phyloP scores from a whole-genome alignment of 129 eudicot species.

The Glebionis coronaria region DNA sequence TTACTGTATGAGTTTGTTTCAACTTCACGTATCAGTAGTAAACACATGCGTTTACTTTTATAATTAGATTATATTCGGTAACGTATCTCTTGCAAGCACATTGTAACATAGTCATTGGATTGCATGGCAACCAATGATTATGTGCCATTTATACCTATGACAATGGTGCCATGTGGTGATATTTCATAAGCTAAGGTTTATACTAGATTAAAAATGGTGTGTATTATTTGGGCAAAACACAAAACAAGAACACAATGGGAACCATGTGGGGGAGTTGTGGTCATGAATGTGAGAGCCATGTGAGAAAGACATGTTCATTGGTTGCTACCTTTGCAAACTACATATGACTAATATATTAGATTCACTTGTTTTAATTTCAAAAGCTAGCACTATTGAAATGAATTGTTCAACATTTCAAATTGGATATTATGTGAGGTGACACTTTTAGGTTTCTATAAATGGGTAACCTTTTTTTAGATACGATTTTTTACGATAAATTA shows the following conservation, averaged over 20 bases:
- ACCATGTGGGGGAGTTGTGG: conserved; percentile 32
- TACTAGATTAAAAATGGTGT: not conserved
- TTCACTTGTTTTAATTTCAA: not conserved
- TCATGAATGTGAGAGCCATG: conserved; percentile 31
- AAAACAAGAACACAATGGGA: conserved; percentile 22
- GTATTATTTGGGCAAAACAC: conserved; percentile 20
- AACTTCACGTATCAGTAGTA: not conserved
- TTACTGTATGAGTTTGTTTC: too few species aligned
- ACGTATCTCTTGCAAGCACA: not conserved
- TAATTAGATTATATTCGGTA: not conserved
- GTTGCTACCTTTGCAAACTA: conserved; percentile 25
- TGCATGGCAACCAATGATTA: not conserved
- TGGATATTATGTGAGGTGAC: too few species aligned
- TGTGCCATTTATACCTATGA: not conserved
- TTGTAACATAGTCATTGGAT: conserved; percentile 3
- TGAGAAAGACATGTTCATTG: conserved; percentile 31
- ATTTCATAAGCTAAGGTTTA: not conserved
- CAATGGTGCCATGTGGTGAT: conserved; percentile 12
- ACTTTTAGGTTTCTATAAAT: too few species aligned
- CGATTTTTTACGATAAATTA: too few species aligned
- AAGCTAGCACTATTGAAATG: too few species aligned
- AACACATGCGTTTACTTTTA: not conserved
- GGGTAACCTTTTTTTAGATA: too few species aligned
- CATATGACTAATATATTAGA: conserved; percentile 11
- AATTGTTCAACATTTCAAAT: too few species aligned